These are phyloP conservation scores for Venturia aucupariae DNA, from an alignment of 2,329 filamentous ascomycete species.

Conservation along the genomic window DNA sequence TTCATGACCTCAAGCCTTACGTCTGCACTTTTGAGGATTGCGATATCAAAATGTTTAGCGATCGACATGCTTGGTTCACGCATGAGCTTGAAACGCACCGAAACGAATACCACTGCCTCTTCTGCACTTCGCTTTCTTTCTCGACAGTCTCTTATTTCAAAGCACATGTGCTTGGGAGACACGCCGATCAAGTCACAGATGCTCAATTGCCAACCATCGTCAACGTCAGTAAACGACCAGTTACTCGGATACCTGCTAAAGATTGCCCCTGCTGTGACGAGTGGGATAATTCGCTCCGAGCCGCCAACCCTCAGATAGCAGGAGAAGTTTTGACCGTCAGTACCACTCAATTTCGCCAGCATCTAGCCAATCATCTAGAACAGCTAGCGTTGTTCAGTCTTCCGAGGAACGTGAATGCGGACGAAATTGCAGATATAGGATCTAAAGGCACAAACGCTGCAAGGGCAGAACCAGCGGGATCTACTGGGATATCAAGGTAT, in stretches of 20 bases:
- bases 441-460: neutral
- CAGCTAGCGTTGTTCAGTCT: slow-evolving; percentile 19
- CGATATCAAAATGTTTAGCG: slow-evolving; percentile 19
- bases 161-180: slow-evolving; percentile 16
- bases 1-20: slow-evolving; percentile 16
- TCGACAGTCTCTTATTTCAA: slow-evolving; percentile 13
- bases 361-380: slow-evolving; percentile 18
- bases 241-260: slow-evolving; percentile 12
- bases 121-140: slow-evolving; percentile 16
- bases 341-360: slow-evolving; percentile 16
- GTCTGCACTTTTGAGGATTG: slow-evolving; percentile 20
- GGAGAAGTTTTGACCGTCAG: slow-evolving; percentile 15
- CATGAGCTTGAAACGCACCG: slow-evolving; percentile 20
- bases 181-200: slow-evolving; percentile 14
- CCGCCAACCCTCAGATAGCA: slow-evolving; percentile 13
- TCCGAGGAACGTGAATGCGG: slow-evolving; percentile 3
- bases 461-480: neutral
- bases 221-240: slow-evolving; percentile 13
- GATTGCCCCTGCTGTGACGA: slow-evolving; percentile 17
- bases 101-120: slow-evolving; percentile 18
- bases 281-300: slow-evolving; percentile 15
- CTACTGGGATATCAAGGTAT: neutral
- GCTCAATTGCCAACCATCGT: slow-evolving; percentile 15
- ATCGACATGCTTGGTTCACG: slow-evolving; percentile 18
- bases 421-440: neutral